Base-by-base conservation (phyloP, 2,329 filamentous ascomycete genomes). In the Lithohypha guttulata region DNA sequence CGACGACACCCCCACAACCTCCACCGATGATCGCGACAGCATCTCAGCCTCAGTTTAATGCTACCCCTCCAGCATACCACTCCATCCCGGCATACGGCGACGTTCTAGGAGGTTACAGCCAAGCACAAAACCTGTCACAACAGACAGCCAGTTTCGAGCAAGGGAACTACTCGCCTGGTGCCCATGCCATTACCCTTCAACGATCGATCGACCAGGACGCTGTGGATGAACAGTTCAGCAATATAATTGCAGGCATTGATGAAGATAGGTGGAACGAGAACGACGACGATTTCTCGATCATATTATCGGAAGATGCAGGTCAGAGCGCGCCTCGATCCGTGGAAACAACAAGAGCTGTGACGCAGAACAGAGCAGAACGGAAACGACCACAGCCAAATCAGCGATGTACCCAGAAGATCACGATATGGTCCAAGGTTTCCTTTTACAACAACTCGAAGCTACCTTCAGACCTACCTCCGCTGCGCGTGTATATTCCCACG, bases 401-500 rank as follows among this genome's bases (percentile, higher is more conserved):
- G 18, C 59, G 4, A 52, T 58, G 1, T 56, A 57, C 3, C 48
- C 64, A 2, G 58, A 64, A 2, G 65, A 70, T 44, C 20, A 34
- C 29, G 6, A 77, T 79, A 53, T 84, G 86, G 50, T 70, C 77
- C 10, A 93, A 91, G 57, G 81, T 84, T 10, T 79, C 85, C 52
- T 61, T 78, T 1, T 93, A 93, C 55, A 70, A 75, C 31, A 93
- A 93, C 56, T 83, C 84, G 2, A 75, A 73, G 41, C 63, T 93
- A 4, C 81, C 84, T 0, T 63, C 70, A 23, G 65, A 80, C 44
- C 64, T 93, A 2, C 74, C 77, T 1, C 73, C 76, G 0, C 68
- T 91, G 33, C 75, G 73, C 51, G 62, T 89, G 29, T 81, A 84
- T 53, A 73, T 84, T 28, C 68, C 80, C 0, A 85, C 81, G 0